Evolutionary conservation across 192 early-diverging fungal species (phyloP).

Genomic region (Coemansia sp.): DNA sequence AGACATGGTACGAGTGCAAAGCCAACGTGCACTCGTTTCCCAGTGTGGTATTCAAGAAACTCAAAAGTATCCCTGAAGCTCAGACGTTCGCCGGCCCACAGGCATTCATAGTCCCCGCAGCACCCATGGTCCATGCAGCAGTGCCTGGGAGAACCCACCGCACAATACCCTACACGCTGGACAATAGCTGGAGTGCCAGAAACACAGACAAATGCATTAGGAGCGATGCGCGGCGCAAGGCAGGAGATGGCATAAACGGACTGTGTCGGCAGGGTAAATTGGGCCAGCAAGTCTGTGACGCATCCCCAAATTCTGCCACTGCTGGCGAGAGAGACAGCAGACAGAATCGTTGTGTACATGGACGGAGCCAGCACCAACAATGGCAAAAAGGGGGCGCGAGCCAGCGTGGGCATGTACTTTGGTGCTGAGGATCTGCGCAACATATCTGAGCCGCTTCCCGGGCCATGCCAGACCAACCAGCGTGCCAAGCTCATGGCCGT

Average conservation of each 20-base stretch:
- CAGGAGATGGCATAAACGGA: not conserved
- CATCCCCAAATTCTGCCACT: not conserved
- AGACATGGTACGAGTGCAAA: conserved; percentile 64
- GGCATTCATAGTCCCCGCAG: not conserved
- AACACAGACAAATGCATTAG: not conserved
- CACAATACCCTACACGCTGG: not conserved
- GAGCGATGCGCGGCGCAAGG: not conserved
- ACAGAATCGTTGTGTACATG: conserved; percentile 64
- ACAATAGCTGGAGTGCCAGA: not conserved
- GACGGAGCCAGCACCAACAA: conserved; percentile 82
- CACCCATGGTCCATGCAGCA: not conserved
- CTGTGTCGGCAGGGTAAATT: not conserved
- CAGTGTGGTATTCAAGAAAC: conserved; percentile 65
- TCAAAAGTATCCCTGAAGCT: conserved; percentile 57
- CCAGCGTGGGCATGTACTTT: conserved; percentile 87
- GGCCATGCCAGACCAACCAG: conserved; percentile 68
- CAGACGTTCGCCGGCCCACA: conserved; percentile 46
- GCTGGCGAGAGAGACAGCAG: conserved; percentile 8
- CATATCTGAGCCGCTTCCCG: conserved; percentile 57
- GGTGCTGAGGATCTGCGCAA: conserved; percentile 70
- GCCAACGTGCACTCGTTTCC: conserved; percentile 53
- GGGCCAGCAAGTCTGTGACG: not conserved
- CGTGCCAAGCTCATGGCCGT: conserved; percentile 71
- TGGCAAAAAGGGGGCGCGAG: conserved; percentile 62
- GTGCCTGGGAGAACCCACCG: not conserved